phyloP scores from a whole-genome alignment of 2,329 filamentous ascomycete genomes.

The Aspergillus udagawae region DNA sequence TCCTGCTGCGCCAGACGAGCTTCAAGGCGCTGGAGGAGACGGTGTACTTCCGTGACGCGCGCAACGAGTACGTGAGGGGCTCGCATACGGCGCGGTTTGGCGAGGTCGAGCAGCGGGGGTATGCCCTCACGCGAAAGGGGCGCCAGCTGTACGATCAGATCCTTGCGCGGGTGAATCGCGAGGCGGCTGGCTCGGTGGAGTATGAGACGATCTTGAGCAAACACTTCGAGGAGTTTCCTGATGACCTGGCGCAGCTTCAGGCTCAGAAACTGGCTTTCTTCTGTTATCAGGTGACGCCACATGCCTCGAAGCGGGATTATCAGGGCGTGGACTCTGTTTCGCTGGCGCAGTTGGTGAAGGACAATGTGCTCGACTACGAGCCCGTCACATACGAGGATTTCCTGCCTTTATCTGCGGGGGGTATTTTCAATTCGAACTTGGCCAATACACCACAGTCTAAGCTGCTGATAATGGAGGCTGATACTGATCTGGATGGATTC shows the following conservation, averaged over 20 bases:
- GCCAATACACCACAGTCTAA: constrained; percentile 16
- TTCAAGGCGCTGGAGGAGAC: constrained; percentile 50
- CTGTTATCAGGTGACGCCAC: constrained; percentile 27
- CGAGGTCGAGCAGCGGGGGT: constrained; percentile 52
- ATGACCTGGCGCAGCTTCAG: constrained; percentile 38
- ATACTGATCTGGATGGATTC: constrained; percentile 25
- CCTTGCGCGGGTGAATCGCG: constrained; percentile 24
- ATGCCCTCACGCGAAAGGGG: constrained; percentile 46
- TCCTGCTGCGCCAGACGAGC: constrained; percentile 53
- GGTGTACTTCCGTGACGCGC: constrained; percentile 36
- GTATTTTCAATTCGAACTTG: constrained; percentile 50
- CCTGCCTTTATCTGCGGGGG: constrained; percentile 50
- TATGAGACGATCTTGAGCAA: constrained; percentile 21
- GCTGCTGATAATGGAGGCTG: constrained; percentile 21
- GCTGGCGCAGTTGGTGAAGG: constrained; percentile 31
- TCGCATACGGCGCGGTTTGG: constrained; percentile 51
- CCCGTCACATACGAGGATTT: constrained; percentile 55
- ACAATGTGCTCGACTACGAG: constrained; percentile 31
- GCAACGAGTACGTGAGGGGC: constrained; percentile 24
- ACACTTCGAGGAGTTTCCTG: constrained; percentile 40
- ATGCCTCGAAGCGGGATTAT: constrained; percentile 1
- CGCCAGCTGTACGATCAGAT: constrained; percentile 46
- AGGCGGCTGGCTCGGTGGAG: constrained; percentile 4
- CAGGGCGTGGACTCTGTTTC: background rate
- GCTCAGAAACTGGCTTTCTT: constrained; percentile 39